Base-by-base conservation (phyloP, 768 basidiomycete species). In the Butyriboletus loyo region DNA sequence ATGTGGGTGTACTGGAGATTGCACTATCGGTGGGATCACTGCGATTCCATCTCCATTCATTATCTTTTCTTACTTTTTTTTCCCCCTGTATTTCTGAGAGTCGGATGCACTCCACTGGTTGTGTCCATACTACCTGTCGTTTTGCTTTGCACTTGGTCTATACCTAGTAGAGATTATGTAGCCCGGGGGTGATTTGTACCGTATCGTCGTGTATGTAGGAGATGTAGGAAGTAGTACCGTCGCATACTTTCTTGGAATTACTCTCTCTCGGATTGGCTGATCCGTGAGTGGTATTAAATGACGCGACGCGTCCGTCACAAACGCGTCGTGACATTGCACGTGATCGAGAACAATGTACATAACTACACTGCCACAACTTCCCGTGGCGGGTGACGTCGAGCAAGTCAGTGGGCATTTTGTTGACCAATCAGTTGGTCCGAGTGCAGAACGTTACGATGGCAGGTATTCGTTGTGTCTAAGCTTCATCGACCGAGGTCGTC, bases 291-390 rank as follows among this genome's bases (percentile, higher is more conserved):
- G 14, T 38, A n/a, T 35, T 37, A 24, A 44, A 40, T 48, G 42
- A 54, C 58, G 57, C 52, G 58, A 56, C 66, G 66, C 66, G 66
- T 37, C 53, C 38, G 59, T 63, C 58, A 55, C 57, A 13, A 40
- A 70, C 66, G 55, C 66, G 66, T 5, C 43, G 66, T 70, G 68
- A 70, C 68, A 15, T 0, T 9, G 3, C 67, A 70, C 64, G 62
- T 68, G 67, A 56, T 22, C 17, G 3, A 55, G 52, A 28, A 49
- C 52, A 42, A 28, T n/a, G n/a, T 40, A 15, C 6, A 49, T 64
- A 14, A 51, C 49, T 15, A 31, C 64, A 64, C 56, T 15, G 65
- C 64, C 65, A 59, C 58, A 43, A 14, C 10, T 21, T 21, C 15
- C 36, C 15, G n/a, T 10, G 27, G 24, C 30, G 21, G 15, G 38